Evolutionary conservation across 306 rosid species (phyloP).

Genomic region (Rosa lucieae): DNA sequence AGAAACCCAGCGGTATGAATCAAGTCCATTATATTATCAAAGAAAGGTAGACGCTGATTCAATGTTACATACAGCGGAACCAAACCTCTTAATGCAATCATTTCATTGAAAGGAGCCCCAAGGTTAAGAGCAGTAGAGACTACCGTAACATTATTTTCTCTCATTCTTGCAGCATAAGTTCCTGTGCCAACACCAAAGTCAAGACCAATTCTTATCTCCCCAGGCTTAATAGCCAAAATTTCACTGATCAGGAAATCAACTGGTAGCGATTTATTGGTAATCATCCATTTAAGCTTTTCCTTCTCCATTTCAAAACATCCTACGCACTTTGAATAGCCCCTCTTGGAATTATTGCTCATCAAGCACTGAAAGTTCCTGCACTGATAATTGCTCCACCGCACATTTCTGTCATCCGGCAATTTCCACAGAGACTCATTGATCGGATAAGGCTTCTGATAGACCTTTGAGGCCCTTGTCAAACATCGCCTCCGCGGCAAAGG

Average conservation of each 20-base stretch:
- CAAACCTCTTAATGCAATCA: conserved; percentile 84
- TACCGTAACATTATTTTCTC: conserved; percentile 73
- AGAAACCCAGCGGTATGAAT: conserved; percentile 73
- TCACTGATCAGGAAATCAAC: conserved; percentile 55
- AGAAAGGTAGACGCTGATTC: conserved; percentile 78
- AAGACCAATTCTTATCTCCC: conserved; percentile 81
- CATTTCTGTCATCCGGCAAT: conserved; percentile 71
- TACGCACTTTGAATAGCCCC: conserved; percentile 69
- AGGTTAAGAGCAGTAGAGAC: conserved; percentile 77
- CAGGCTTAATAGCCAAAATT: conserved; percentile 46
- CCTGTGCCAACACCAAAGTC: conserved; percentile 81
- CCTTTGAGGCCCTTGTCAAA: conserved; percentile 80
- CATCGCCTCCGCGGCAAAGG: conserved; percentile 90
- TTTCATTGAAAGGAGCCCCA: conserved; percentile 95
- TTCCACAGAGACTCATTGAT: conserved; percentile 82
- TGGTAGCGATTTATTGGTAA: conserved; percentile 45
- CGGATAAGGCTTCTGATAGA: conserved; percentile 66
- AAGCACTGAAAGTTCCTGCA: conserved; percentile 83
- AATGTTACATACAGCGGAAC: conserved; percentile 70
- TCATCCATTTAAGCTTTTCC: conserved; percentile 80
- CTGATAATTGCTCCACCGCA: conserved; percentile 80
- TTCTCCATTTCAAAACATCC: conserved; percentile 94
- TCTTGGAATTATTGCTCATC: conserved; percentile 61
- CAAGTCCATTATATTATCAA: conserved; percentile 89
- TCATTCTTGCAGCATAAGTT: conserved; percentile 94